Evolutionary conservation across 2,329 filamentous ascomycete genomes (phyloP).

Genomic region (Cytospora paraplurivora): DNA sequence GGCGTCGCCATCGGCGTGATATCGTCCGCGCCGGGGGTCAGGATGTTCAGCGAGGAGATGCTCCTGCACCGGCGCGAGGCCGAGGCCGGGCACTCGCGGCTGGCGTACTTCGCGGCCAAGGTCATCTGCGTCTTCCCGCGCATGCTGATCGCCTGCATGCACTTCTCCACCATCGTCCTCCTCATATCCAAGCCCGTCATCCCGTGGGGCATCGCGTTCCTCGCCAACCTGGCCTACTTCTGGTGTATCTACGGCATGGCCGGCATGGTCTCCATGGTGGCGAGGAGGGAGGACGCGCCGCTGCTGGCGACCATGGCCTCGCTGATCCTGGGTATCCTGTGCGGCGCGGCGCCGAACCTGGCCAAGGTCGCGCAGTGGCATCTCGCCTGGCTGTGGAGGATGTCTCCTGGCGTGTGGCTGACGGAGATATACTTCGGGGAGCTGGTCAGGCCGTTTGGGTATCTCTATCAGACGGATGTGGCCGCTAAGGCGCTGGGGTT

Average conservation of each 20-base stretch:
- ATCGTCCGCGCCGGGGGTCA: constrained; percentile 56
- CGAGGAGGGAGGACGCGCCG: constrained; percentile 58
- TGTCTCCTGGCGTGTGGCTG: constrained; percentile 57
- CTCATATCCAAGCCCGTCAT: constrained; percentile 54
- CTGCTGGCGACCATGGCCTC: constrained; percentile 57
- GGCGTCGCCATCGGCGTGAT: constrained; percentile 59
- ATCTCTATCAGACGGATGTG: constrained; percentile 53
- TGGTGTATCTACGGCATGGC: constrained; percentile 61
- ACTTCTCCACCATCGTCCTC: constrained; percentile 56
- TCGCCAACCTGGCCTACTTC: constrained; percentile 57
- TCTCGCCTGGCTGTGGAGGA: constrained; percentile 57
- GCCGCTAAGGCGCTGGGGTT: constrained; percentile 49
- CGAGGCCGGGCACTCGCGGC: constrained; percentile 56
- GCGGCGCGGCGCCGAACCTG: constrained; percentile 54
- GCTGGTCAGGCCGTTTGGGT: constrained; percentile 50
- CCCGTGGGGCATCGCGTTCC: constrained; percentile 50
- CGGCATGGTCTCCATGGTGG: constrained; percentile 54
- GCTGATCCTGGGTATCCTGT: constrained; percentile 56
- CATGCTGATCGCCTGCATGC: constrained; percentile 53
- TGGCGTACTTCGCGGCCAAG: constrained; percentile 60
- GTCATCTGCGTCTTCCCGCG: constrained; percentile 53
- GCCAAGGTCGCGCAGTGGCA: constrained; percentile 53
- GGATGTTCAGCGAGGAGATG: constrained; percentile 59
- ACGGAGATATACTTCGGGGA: constrained; percentile 58
- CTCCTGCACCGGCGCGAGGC: constrained; percentile 57